Evolutionary conservation across 306 rosid species (phyloP).

Genomic region (Vicia villosa): DNA sequence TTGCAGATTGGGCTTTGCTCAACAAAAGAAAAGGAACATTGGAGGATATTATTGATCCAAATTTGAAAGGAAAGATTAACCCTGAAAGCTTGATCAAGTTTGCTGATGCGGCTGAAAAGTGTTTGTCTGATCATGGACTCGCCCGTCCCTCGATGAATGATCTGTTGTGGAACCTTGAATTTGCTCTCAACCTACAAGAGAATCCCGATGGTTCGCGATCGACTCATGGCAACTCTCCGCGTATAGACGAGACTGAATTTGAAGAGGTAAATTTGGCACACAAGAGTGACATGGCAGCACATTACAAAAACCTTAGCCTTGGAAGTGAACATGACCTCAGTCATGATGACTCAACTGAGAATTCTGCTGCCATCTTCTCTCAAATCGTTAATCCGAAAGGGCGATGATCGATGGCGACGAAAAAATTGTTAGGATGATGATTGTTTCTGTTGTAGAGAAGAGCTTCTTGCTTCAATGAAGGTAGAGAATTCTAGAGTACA

Average conservation of each 20-base stretch:
- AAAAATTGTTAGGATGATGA: background rate
- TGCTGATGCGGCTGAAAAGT: constrained; percentile 56
- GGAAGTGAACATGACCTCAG: constrained; percentile 28
- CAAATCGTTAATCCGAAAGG: constrained; percentile 44
- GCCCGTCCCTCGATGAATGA: constrained; percentile 64
- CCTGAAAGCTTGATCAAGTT: constrained; percentile 56
- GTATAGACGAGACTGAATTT: constrained; percentile 1
- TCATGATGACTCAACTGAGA: constrained; percentile 34
- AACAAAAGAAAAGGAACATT: constrained; percentile 51
- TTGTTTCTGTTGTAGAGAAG: background rate
- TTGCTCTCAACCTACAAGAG: constrained; percentile 50
- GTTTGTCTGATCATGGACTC: constrained; percentile 51
- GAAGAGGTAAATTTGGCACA: constrained; percentile 36
- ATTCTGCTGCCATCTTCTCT: constrained; percentile 42
- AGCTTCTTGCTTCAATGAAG: constrained; percentile 20
- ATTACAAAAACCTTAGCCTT: constrained; percentile 34
- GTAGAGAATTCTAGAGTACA: background rate
- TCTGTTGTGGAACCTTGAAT: constrained; percentile 57
- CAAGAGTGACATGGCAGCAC: constrained; percentile 23
- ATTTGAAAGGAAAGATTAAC: constrained; percentile 44
- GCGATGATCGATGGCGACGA: constrained; percentile 22
- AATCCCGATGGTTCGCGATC: constrained; percentile 20
- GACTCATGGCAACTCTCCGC: background rate
- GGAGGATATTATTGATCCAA: constrained; percentile 53
- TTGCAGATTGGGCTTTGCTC: constrained; percentile 56